Conservation (phyloP, 1,284 basidiomycete species). For the Ustilago cynodontis region DNA sequence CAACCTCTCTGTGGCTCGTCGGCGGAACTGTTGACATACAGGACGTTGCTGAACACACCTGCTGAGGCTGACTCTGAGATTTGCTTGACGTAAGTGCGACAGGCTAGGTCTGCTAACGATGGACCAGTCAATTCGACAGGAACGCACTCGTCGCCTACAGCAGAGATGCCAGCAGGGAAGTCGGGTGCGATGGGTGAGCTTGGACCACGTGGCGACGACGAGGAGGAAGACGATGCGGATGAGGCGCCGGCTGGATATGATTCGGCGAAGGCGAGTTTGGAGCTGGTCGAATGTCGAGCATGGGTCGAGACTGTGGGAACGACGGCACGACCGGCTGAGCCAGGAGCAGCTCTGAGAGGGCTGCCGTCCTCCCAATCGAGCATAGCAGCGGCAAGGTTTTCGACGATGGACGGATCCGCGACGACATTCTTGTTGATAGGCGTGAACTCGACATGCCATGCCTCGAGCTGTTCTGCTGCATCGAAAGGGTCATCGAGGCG, state of each 20-base stretch:
- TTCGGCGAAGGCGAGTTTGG: constrained; percentile 18
- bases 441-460: constrained; percentile 68
- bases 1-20: constrained; percentile 61
- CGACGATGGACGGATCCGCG: constrained; percentile 34
- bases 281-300: constrained; percentile 6
- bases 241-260: constrained; percentile 18
- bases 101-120: constrained; percentile 40
- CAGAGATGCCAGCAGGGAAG: constrained; percentile 37
- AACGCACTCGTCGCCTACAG: constrained; percentile 60
- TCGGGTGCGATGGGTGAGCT: constrained; percentile 22
- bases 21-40: constrained; percentile 47
- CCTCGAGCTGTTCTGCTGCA: constrained; percentile 58
- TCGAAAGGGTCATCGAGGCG: constrained; percentile 49
- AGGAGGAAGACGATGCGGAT: constrained; percentile 27
- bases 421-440: constrained; percentile 61
- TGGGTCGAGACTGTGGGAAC: constrained; percentile 24
- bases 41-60: constrained; percentile 63
- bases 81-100: constrained; percentile 57
- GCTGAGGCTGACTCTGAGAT: constrained; percentile 66
- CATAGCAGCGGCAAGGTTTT: constrained; percentile 48
- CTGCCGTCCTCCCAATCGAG: constrained; percentile 48
- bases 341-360: constrained; percentile 38
- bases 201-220: constrained; percentile 23
- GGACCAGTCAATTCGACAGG: constrained; percentile 56
- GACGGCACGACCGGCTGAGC: constrained; percentile 24